Base-by-base conservation (phyloP, 208 protist species). In the Acanthamoeba lenticulata region DNA sequence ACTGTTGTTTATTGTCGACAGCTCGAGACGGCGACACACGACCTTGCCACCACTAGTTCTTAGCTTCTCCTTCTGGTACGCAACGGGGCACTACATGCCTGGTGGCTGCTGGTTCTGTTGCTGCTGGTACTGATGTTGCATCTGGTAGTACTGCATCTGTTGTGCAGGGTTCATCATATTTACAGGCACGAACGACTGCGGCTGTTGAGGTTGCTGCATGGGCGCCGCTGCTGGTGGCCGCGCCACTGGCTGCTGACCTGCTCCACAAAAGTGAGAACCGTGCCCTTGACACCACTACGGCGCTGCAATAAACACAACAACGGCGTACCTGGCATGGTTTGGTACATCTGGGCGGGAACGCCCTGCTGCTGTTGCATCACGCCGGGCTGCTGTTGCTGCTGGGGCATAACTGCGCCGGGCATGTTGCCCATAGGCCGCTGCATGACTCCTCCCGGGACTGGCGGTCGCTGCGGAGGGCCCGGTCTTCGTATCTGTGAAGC, bases 101-200 rank as follows among this genome's bases (percentile, higher is more conserved):
- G 57, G 57, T 7, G 24, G 67, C 24, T 85, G 36, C 72, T 83
- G 65, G 5, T 40, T 5, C 7, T 79, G 67, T 45, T 79, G 69
- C 13, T 79, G 69, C 69, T 79, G 69, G 3, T 79, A 6, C 2
- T 79, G 27, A 4, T 85, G 44, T 29, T 85, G 74, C 42, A 85
- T n/a, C 29, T 47, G 74, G 45, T 85, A 85, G 74, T 85, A 85
- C 44, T 85, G 74, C 74, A 85, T 85, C 42, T 47, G 74, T 29
- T 85, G 74, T 15, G 9, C 13, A 9, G 38, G 74, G 74, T 85
- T 85, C 44, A 85, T 85, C 74, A 85, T 85, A 19, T 49, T 83
- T 45, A 74, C 65, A 36, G 7, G 11, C 65, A 7, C 36, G 21
- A 13, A 36, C 34, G 36, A 27, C 36, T 4, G 44, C 74, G 74